Conservation (phyloP, 805 yeast species). For the Zygotorulaspora danielsina region DNA sequence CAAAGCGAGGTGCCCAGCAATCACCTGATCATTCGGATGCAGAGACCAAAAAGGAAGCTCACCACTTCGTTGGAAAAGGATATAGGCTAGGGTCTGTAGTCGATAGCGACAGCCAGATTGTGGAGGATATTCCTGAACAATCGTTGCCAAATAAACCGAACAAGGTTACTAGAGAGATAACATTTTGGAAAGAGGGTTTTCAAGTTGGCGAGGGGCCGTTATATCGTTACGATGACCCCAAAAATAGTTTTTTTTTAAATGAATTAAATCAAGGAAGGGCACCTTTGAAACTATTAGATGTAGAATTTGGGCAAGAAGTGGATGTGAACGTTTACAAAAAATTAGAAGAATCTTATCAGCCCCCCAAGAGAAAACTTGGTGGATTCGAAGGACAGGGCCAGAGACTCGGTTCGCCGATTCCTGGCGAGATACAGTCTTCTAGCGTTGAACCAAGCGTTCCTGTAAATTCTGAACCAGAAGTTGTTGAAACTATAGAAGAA, state of each 20-base stretch:
- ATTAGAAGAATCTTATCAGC: constrained; percentile 71
- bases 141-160: constrained; percentile 31
- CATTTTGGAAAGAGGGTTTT: constrained; percentile 96
- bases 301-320: constrained; percentile 86
- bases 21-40: constrained; percentile 31
- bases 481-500: constrained; percentile 23
- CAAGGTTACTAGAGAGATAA: constrained; percentile 73
- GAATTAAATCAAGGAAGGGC: constrained; percentile 89
- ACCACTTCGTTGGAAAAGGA: constrained; percentile 41
- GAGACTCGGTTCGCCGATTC: constrained; percentile 85
- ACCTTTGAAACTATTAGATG: constrained; percentile 76
- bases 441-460: constrained; percentile 14
- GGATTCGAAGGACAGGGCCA: constrained; percentile 80
- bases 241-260: constrained; percentile 69
- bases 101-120: constrained; percentile 32
- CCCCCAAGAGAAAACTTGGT: constrained; percentile 58
- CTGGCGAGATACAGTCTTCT: constrained; percentile 50
- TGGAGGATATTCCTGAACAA: constrained; percentile 37
- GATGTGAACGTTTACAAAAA: constrained; percentile 82
- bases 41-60: constrained; percentile 22
- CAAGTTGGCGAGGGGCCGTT: constrained; percentile 89
- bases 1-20: constrained; percentile 57
- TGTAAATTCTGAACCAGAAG: constrained; percentile 22
- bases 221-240: constrained; percentile 86
- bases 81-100: constrained; percentile 39